Base-by-base conservation (phyloP, 2,329 filamentous ascomycete genomes). In the Aspergillus novoparasiticus region DNA sequence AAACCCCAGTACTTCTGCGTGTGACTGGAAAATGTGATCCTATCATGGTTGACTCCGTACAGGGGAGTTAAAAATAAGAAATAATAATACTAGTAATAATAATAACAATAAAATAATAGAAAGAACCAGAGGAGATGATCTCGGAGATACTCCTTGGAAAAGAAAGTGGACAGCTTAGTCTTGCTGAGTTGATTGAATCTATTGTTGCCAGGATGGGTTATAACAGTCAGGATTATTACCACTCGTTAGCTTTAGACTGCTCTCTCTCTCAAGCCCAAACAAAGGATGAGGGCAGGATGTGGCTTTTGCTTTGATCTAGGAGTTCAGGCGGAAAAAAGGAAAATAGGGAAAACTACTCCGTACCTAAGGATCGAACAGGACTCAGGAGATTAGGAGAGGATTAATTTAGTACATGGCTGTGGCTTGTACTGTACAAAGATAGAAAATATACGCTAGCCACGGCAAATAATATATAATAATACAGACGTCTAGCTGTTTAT, bases 11-110 rank as follows among this genome's bases (percentile, higher is more conserved):
- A 43, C 12, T 6, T 53, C 43, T 60, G 53, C 57, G 58, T 63
- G 61, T 63, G 61, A 63, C 61, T 53, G 26, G 51, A 43, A 54
- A 60, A 57, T 62, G 61, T 63, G 61, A 60, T 63, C 32, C 21
- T 16, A 19, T 28, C 30, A 36, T 39, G 50, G 57, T 41, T 50
- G 26, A 28, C 26, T 28, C 26, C 26, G 26, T 23, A 26, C 10
- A 23, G 12, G 36, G 36, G 36, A 26, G 21, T 14, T 48, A 12
- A 23, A 45, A 45, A 45, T 2, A 23, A 45, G 0, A 12, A 21
- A 45, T 23, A 45, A 5, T 2, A 21, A 21, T 11, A 9, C 36
- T n/a, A 30, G 58, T 60, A 54, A 62, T 28, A 28, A 6, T 28
- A 28, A 28, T 28, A 28, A 28, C 26, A 28, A 28, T 28, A 28